phyloP scores from a whole-genome alignment of 1,139 yeast species.

The Blastobotrys apis region DNA sequence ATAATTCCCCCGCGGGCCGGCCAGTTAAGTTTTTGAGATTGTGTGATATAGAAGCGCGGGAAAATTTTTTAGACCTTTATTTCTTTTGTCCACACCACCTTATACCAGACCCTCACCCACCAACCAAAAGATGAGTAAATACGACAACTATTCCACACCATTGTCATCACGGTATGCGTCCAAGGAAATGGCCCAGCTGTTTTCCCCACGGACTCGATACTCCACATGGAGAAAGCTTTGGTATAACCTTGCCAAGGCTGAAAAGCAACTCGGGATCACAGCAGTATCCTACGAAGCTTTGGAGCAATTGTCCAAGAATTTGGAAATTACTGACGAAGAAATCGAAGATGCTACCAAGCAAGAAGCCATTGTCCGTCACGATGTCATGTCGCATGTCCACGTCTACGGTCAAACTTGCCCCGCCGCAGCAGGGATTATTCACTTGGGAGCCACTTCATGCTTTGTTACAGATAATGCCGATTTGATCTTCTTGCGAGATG shows the following conservation, averaged over 20 bases:
- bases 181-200: conserved; percentile 90
- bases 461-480: conserved; percentile 98
- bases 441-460: conserved; percentile 97
- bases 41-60: neutral
- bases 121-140: conserved; percentile 22
- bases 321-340: conserved; percentile 87
- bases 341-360: conserved; percentile 83
- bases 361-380: conserved; percentile 98
- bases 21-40: no score
- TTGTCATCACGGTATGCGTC: conserved; percentile 96
- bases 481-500: conserved; percentile 91
- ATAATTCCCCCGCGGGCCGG: no score
- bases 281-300: conserved; percentile 89
- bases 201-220: conserved; percentile 89
- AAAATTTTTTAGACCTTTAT: no score
- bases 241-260: conserved; percentile 95
- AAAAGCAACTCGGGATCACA: conserved; percentile 79
- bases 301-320: conserved; percentile 71
- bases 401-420: conserved; percentile 91
- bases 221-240: conserved; percentile 98
- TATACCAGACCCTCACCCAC: neutral
- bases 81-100: neutral
- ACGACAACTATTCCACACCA: conserved; percentile 70
- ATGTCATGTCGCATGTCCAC: conserved; percentile 99
- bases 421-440: conserved; percentile 95